Evolutionary conservation across 23 red algal species (phyloP).

Genomic region (Gracilaria caudata): DNA sequence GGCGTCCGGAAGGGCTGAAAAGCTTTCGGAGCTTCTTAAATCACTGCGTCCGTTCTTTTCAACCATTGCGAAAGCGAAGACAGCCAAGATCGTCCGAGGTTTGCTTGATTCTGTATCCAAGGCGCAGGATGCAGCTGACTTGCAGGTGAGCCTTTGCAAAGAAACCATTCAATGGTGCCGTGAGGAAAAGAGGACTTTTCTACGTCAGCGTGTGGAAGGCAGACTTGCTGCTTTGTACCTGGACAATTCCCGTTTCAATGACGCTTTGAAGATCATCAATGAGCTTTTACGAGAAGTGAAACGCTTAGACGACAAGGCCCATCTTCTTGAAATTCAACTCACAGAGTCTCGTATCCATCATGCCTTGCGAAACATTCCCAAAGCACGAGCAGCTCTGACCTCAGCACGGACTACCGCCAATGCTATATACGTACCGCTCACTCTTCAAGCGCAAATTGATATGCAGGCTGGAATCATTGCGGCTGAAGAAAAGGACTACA

Average conservation of each 20-base stretch:
- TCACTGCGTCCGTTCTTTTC: slow-evolving; percentile 79
- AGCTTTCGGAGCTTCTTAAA: slow-evolving; percentile 60
- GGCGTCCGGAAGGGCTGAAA: slow-evolving; percentile 30
- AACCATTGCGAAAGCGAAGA: slow-evolving; percentile 91
- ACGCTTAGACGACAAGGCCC: slow-evolving; percentile 93
- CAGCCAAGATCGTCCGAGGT: slow-evolving; percentile 91
- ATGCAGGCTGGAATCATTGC: slow-evolving; percentile 94
- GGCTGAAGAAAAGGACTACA: slow-evolving; percentile 99
- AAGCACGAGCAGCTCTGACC: slow-evolving; percentile 95
- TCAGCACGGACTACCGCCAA: slow-evolving; percentile 95
- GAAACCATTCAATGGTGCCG: slow-evolving; percentile 95
- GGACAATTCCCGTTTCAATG: slow-evolving; percentile 67
- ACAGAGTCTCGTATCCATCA: slow-evolving; percentile 92
- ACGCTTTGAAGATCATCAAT: slow-evolving; percentile 83
- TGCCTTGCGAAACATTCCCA: slow-evolving; percentile 91
- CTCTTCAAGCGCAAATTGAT: slow-evolving; percentile 95
- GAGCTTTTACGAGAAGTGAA: slow-evolving; percentile 93
- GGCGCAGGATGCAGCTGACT: slow-evolving; percentile 46
- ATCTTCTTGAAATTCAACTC: slow-evolving; percentile 97
- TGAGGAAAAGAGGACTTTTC: slow-evolving; percentile 97
- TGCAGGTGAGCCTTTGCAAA: slow-evolving; percentile 86
- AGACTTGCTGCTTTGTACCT: slow-evolving; percentile 88
- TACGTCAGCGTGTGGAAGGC: slow-evolving; percentile 96
- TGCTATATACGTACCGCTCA: slow-evolving; percentile 96
- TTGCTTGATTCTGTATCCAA: slow-evolving; percentile 77